Base-by-base conservation (phyloP, 2,329 filamentous ascomycete species). In the Penicillium glabrum region DNA sequence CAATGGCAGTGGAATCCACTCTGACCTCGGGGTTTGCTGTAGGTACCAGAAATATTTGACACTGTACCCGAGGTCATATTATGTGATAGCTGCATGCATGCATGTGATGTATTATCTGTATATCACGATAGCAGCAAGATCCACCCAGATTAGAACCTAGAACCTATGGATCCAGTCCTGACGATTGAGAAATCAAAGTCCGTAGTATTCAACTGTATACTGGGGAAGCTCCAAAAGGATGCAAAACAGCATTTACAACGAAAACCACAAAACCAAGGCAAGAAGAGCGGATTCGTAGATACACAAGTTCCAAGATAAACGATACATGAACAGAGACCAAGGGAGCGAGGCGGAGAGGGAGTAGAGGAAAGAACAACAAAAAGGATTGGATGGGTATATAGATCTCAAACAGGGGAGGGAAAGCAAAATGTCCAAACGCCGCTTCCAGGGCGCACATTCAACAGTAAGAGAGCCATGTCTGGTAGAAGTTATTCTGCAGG, bases 331-430 rank as follows among this genome's bases (percentile, higher is more conserved):
- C 47, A 39, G 51, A 51, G 51, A 56, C 33, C 37, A 47, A 21
- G 53, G 51, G 51, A 59, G 29, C 43, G 46, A 21, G 44, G 48
- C 35, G 53, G 41, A 44, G 59, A 51, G n/a, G 51, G 33, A 46
- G 51, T n/a, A 19, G 53, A 29, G n/a, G 24, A 44, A 21, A 23
- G 19, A 53, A 35, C 23, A 39, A 44, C 11, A 52, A 56, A 60
- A 51, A 35, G 59, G 57, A 59, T 61, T 50, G 58, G 60, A 64
- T 62, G 62, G 64, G 64, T 65, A 65, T 66, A 65, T 64, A 61
- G 51, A 54, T 57, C 54, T 41, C 57, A 56, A 60, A 47, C 43
- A 52, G 46, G 27, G 46, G 47, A 47, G 29, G 46, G 41, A 49
- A 46, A 44, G 47, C 19, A 51, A 13, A 44, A 46, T 41, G 61